phyloP scores from a whole-genome alignment of 176 grass and related monocot genomes.

The Zoysia pacifica region DNA sequence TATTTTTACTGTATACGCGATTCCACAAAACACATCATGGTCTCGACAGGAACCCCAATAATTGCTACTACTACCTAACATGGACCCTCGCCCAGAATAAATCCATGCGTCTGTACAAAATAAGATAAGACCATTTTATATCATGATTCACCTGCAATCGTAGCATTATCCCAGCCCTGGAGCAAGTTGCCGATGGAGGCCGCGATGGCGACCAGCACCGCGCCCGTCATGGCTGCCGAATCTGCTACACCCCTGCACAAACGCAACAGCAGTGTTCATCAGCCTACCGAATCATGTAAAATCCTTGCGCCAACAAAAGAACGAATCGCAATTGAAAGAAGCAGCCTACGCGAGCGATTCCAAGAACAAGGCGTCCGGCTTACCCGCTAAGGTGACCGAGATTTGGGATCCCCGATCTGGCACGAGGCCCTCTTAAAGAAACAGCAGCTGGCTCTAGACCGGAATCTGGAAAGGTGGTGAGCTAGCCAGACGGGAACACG shows the following conservation, averaged over 20 bases:
- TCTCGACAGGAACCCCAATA: slow-evolving; percentile 56
- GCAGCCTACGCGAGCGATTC: not conserved
- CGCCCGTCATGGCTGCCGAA: slow-evolving; percentile 66
- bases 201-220: slow-evolving; percentile 79
- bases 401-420: slow-evolving; percentile 37
- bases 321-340: not conserved
- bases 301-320: not conserved
- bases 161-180: slow-evolving; percentile 91
- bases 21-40: slow-evolving; percentile 40
- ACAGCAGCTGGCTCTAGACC: not conserved
- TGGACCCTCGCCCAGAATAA: slow-evolving; percentile 35
- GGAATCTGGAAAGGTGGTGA: slow-evolving; percentile 2
- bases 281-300: slow-evolving; percentile 10
- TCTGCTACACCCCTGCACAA: slow-evolving; percentile 34
- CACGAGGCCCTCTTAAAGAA: not conserved
- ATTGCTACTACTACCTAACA: slow-evolving; percentile 52
- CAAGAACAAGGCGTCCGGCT: not conserved
- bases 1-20: not conserved
- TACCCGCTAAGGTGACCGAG: slow-evolving; percentile 21
- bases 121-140: slow-evolving; percentile 8
- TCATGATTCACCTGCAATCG: slow-evolving; percentile 69
- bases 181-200: slow-evolving; percentile 83
- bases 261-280: not conserved
- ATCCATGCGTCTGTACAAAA: slow-evolving; percentile 26
- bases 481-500: not conserved